Percentiles rank a stretch among this genome's conserved stretches.
These are phyloP conservation scores for Calonectria henricotiae DNA, from an alignment of 2,329 filamentous ascomycete species.

Conservation along the genomic window DNA sequence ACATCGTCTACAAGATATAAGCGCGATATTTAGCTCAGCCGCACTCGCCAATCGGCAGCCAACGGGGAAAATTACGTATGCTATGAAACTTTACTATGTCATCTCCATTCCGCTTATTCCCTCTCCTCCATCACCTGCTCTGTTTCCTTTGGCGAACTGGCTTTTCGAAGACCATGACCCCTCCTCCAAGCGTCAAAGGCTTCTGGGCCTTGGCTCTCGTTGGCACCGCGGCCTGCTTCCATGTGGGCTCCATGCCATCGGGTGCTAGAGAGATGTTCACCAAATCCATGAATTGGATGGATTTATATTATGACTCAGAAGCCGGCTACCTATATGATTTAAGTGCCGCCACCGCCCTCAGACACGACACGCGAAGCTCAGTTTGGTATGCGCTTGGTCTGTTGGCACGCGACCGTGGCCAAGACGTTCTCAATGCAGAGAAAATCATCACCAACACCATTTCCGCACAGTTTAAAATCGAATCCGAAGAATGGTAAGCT, in stretches of 20 bases:
- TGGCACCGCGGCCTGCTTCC: neutral
- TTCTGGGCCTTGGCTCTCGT: neutral
- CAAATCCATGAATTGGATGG: conserved; percentile 63
- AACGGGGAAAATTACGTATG: neutral
- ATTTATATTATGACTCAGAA: conserved; percentile 68
- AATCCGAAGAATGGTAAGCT: conserved; percentile 69
- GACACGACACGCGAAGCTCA: conserved; percentile 72
- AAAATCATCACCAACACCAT: conserved; percentile 72
- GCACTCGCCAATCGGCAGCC: neutral
- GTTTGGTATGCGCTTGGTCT: conserved; percentile 75
- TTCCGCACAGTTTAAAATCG: conserved; percentile 67
- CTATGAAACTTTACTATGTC: neutral
- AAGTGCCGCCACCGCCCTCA: conserved; percentile 62
- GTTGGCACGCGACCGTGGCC: conserved; percentile 68
- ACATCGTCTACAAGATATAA: neutral
- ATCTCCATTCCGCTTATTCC: neutral
- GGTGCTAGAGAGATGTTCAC: conserved; percentile 41
- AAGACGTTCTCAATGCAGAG: conserved; percentile 67
- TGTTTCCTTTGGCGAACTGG: no score
- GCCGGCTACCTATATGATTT: conserved; percentile 71
- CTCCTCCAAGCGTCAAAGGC: neutral
- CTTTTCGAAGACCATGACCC: neutral
- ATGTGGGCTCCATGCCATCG: conserved; percentile 27
- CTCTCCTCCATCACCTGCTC: neutral
- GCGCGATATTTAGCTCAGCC: neutral